Conservation (phyloP, 1,139 yeast genomes). For the Debaryomycetaceae sp. region DNA sequence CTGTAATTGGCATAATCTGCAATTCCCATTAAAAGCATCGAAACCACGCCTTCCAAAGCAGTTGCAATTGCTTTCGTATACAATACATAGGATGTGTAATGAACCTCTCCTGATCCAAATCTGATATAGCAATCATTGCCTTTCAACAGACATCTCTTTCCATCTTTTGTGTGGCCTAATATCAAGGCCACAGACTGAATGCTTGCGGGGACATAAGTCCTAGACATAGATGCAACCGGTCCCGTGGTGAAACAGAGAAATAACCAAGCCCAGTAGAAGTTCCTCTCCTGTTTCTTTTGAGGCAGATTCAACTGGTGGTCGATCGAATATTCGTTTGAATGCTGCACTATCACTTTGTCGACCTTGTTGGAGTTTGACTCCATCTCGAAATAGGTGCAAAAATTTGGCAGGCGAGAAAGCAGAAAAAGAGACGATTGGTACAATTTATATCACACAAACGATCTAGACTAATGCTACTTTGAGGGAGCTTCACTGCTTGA, state of each 20-base stretch:
- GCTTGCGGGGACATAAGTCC: slow-evolving; percentile 42
- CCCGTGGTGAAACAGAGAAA: slow-evolving; percentile 32
- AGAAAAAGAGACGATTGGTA: not conserved
- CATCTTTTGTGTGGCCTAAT: slow-evolving; percentile 27
- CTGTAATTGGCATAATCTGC: slow-evolving; percentile 44
- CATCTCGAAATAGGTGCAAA: not conserved
- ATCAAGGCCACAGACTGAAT: slow-evolving; percentile 37
- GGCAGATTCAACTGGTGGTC: not conserved
- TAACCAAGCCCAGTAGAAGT: slow-evolving; percentile 27
- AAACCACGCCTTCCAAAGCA: slow-evolving; percentile 36
- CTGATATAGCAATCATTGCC: slow-evolving; percentile 40
- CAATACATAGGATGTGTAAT: slow-evolving; percentile 35
- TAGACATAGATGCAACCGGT: slow-evolving; percentile 41
- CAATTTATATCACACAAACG: not conserved
- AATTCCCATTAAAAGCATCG: slow-evolving; percentile 38
- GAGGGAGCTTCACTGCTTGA: too few species aligned
- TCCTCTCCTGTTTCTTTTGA: slow-evolving; percentile 2
- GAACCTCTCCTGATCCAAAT: slow-evolving; percentile 35
- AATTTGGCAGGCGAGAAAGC: not conserved
- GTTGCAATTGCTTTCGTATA: slow-evolving; percentile 38
- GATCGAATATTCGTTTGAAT: not conserved
- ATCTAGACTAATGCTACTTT: too few species aligned
- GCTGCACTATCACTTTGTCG: slow-evolving; percentile 5
- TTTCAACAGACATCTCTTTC: slow-evolving; percentile 19
- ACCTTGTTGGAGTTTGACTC: not conserved